These are phyloP conservation scores for Salisapilia sapeloensis DNA, from an alignment of 352 stramenopile genomes.

Conservation along the genomic window DNA sequence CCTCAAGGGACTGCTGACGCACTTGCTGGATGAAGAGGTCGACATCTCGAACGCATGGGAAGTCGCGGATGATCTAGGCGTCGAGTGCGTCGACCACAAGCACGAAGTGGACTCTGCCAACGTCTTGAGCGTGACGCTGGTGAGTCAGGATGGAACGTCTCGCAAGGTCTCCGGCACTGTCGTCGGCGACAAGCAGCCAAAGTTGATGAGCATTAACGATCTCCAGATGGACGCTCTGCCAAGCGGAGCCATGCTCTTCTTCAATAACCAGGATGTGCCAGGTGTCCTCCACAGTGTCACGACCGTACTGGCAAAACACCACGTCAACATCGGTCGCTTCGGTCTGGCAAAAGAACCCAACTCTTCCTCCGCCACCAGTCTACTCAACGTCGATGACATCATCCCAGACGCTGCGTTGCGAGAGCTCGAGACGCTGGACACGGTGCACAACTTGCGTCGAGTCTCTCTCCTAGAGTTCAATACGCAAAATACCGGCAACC, in stretches of 20 bases:
- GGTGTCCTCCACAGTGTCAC: conserved; percentile 90
- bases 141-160: conserved; percentile 71
- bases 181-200: conserved; percentile 75
- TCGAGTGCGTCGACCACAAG: conserved; percentile 82
- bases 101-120: conserved; percentile 74
- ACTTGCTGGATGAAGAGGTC: conserved; percentile 84
- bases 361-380: conserved; percentile 55
- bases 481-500: conserved; percentile 13
- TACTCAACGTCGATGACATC: conserved; percentile 82
- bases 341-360: conserved; percentile 60
- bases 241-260: conserved; percentile 83
- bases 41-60: conserved; percentile 80
- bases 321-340: conserved; percentile 93
- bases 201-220: conserved; percentile 79
- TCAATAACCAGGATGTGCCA: conserved; percentile 90
- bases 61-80: conserved; percentile 78
- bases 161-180: conserved; percentile 82
- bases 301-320: conserved; percentile 77
- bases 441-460: conserved; percentile 74
- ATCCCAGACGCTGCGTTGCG: conserved; percentile 76
- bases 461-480: conserved; percentile 73
- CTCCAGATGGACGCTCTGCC: conserved; percentile 75
- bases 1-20: conserved; percentile 80
- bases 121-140: conserved; percentile 83
- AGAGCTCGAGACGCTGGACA: conserved; percentile 46